Evolutionary conservation across 352 stramenopile genomes (phyloP).

Genomic region (Bremia lactucae): DNA sequence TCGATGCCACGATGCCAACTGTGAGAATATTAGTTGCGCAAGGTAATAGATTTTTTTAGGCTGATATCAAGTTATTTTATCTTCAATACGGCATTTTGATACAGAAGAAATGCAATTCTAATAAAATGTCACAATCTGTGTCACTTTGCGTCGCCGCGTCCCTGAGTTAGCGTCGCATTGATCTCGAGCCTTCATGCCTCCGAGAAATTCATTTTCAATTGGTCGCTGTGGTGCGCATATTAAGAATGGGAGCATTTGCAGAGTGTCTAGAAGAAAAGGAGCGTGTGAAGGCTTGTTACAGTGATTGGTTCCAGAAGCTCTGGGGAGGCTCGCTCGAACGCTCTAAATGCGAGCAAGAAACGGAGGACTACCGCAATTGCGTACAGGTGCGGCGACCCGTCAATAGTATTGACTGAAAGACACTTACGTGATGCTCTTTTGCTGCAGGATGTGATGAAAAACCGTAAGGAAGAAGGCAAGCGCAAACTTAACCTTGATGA

Average conservation of each 20-base stretch:
- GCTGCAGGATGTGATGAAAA: conserved; percentile 41
- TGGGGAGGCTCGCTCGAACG: conserved; percentile 55
- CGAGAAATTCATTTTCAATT: conserved; percentile 17
- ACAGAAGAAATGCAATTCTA: too few relatives aligned
- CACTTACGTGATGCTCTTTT: too few relatives aligned
- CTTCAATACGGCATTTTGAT: too few relatives aligned
- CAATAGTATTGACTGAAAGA: too few relatives aligned
- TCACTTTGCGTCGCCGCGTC: too few relatives aligned
- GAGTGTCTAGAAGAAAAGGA: conserved; percentile 74
- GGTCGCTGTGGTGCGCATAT: conserved; percentile 6
- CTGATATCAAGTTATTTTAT: too few relatives aligned
- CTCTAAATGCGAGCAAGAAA: conserved; percentile 58
- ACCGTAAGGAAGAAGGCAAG: conserved; percentile 20
- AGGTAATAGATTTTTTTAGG: conserved; percentile 1
- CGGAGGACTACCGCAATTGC: conserved; percentile 59
- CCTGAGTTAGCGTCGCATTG: not conserved
- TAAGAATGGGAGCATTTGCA: conserved; percentile 29
- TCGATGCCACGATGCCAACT: conserved; percentile 1
- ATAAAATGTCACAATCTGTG: too few relatives aligned
- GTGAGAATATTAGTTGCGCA: not conserved
- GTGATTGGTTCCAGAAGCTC: conserved; percentile 70
- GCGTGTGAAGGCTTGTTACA: conserved; percentile 72
- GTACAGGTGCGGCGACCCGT: conserved; percentile 34
- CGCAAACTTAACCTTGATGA: conserved; percentile 4
- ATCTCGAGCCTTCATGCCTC: not conserved